Percentiles rank a stretch among this genome's conserved stretches.
Conservation (phyloP, 1,284 basidiomycete species). For the Leucoagaricus sp. region DNA sequence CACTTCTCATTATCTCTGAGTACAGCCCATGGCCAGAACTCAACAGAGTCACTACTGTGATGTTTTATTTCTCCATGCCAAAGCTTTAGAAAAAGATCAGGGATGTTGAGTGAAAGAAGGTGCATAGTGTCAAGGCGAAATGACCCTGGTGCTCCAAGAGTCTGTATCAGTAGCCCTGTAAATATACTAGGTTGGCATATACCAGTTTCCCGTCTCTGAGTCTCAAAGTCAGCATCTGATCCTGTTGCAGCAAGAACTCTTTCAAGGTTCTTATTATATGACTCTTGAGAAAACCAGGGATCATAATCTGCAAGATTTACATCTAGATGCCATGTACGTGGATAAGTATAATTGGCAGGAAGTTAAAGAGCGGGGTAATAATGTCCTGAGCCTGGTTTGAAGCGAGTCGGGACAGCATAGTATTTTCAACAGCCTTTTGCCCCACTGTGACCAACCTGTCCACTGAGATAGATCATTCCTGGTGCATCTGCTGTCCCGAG, state of each 20-base stretch:
- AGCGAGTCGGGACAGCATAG: conserved; percentile 27
- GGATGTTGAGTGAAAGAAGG: conserved; percentile 20
- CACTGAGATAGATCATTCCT: conserved; percentile 30
- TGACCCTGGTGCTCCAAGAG: conserved; percentile 15
- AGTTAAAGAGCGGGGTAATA: conserved; percentile 20
- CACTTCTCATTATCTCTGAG: conserved; percentile 30
- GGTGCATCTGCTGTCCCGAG: conserved; percentile 34
- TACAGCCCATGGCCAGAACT: background rate
- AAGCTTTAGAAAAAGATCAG: conserved; percentile 21
- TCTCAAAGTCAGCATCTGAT: background rate
- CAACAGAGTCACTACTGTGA: background rate
- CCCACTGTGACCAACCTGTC: conserved; percentile 35
- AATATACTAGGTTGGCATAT: conserved; percentile 17
- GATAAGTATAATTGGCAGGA: background rate
- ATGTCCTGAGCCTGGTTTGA: conserved; percentile 17
- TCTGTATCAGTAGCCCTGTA: conserved; percentile 7
- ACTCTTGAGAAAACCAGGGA: background rate
- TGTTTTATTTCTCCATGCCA: conserved; percentile 22
- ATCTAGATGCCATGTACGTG: conserved; percentile 14
- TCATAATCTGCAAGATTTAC: conserved; percentile 1
- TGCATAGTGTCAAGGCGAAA: conserved; percentile 26
- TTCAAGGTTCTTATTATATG: background rate
- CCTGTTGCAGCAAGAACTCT: background rate
- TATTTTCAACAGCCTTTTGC: conserved; percentile 29
- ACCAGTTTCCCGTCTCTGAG: background rate